Evolutionary conservation across 176 grass and related monocot genomes (phyloP), one percentile per base, ranked within the genome.

Genomic region (Luzula sylvatica): DNA sequence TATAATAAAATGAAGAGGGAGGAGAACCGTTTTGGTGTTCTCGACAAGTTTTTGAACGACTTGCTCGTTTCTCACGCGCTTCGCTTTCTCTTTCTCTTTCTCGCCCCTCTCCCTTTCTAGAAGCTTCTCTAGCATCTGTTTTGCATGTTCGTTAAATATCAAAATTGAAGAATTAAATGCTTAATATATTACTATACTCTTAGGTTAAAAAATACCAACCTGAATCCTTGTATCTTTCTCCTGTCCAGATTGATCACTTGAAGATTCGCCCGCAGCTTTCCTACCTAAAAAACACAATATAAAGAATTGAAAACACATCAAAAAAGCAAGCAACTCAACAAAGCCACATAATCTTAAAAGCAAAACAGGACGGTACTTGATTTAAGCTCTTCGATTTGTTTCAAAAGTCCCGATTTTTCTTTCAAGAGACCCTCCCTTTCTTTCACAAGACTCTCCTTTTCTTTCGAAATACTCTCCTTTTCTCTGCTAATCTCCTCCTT

Each of bases 221-320:
- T 98, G 92, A 71, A 98, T 83, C 67, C 92, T 98, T 46, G 80
- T 71, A 26, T 98, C 92, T 46, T 87, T 98, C 62, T 90, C 92
- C 61, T 74, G 86, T 56, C 68, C 35, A 25, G 78, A 74, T 22
- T 90, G 92, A 14, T 80, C 86, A 74, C 68, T 50, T 63, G 69
- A 41, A 46, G 58, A 62, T 72, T 98, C 86, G 0, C 24, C 26
- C 13, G 32, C 56, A 22, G 55, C 68, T 65, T 98, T 98, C 65
- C 67, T 79, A 66, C 68, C 92, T 98, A 72, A 21, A 29, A 68
- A 82, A 47, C 21, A 42, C 66, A 5, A 78, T n/a, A n/a, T 68
- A 28, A 83, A 69, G 26, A 45, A 71, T n/a, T 59, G 56, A 17
- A 65, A 58, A 14, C 32, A 61, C 15, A 71, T 0, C 26, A 54